Percentiles rank a stretch among this genome's conserved stretches.
These are phyloP conservation scores for Leptographium radiaticola DNA, from an alignment of 2,329 filamentous ascomycete genomes.

Conservation along the genomic window DNA sequence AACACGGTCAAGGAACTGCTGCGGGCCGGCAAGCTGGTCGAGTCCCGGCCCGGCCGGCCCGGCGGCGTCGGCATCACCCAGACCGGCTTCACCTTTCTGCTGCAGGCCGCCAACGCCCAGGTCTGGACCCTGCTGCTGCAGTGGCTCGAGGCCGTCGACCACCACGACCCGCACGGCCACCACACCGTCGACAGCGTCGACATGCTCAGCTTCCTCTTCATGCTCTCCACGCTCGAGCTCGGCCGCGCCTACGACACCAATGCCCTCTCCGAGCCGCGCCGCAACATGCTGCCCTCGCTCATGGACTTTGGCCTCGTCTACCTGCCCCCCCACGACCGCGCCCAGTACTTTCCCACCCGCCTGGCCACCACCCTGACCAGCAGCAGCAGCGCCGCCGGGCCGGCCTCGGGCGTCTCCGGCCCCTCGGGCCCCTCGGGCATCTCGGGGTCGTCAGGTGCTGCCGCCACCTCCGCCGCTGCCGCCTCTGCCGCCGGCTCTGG, in stretches of 20 bases:
- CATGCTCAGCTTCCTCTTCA: conserved; percentile 90
- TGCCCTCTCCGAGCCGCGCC: conserved; percentile 68
- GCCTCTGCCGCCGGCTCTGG: neutral
- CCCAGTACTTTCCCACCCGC: conserved; percentile 76
- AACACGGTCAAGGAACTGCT: conserved; percentile 76
- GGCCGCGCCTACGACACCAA: conserved; percentile 82
- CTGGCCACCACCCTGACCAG: conserved; percentile 81
- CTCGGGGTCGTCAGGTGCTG: no score
- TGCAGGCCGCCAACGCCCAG: conserved; percentile 92
- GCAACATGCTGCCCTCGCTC: conserved; percentile 80
- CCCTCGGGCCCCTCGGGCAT: neutral
- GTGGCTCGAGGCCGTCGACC: conserved; percentile 75
- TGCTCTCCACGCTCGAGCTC: conserved; percentile 84
- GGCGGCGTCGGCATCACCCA: conserved; percentile 66
- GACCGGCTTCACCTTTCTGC: conserved; percentile 82
- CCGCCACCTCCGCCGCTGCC: no score
- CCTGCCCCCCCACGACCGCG: conserved; percentile 38
- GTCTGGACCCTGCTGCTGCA: conserved; percentile 92
- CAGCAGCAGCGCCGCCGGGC: conserved; percentile 10
- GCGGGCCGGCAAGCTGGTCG: conserved; percentile 67
- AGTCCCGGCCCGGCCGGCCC: conserved; percentile 28
- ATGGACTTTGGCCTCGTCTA: conserved; percentile 91
- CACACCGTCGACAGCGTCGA: conserved; percentile 80
- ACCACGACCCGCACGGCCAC: conserved; percentile 35
- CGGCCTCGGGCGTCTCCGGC: neutral